Evolutionary conservation across 352 stramenopile genomes (phyloP).

Genomic region (Phytophthora cajani): DNA sequence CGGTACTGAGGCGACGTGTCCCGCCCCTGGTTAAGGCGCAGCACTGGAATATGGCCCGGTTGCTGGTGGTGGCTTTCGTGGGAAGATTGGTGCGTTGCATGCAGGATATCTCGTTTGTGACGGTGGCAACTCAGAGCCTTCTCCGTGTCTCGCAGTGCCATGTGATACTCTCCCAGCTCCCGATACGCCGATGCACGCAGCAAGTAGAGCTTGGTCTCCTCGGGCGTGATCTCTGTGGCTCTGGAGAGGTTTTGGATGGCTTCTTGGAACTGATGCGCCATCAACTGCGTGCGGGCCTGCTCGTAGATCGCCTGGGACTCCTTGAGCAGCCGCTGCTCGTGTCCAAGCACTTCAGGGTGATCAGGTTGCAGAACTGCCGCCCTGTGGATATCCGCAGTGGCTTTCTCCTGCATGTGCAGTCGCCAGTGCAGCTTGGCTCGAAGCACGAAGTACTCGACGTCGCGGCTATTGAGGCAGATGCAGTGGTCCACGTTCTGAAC

Average conservation of each 20-base stretch:
- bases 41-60: slow-evolving; percentile 13
- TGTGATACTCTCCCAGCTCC: slow-evolving; percentile 63
- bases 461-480: slow-evolving; percentile 72
- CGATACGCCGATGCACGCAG: slow-evolving; percentile 71
- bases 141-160: slow-evolving; percentile 68
- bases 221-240: slow-evolving; percentile 69
- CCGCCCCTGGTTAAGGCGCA: slow-evolving; percentile 15
- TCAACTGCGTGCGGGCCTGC: slow-evolving; percentile 57
- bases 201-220: slow-evolving; percentile 76
- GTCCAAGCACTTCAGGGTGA: slow-evolving; percentile 76
- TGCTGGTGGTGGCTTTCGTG: slow-evolving; percentile 20
- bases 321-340: slow-evolving; percentile 68
- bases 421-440: slow-evolving; percentile 83
- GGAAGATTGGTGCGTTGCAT: slow-evolving; percentile 9
- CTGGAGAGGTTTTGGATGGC: slow-evolving; percentile 74
- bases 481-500: slow-evolving; percentile 84
- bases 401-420: slow-evolving; percentile 80
- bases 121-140: slow-evolving; percentile 61
- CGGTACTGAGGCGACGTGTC: slow-evolving; percentile 63
- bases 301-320: slow-evolving; percentile 82
- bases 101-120: slow-evolving; percentile 26
- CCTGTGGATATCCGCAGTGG: slow-evolving; percentile 66
- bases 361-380: slow-evolving; percentile 62
- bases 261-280: slow-evolving; percentile 56
- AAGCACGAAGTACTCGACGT: slow-evolving; percentile 87